Percentiles rank a stretch among this genome's conserved stretches.
These are phyloP conservation scores for Isoetes taiwanensis DNA, from an alignment of 75 land plant species.

Conservation along the genomic window DNA sequence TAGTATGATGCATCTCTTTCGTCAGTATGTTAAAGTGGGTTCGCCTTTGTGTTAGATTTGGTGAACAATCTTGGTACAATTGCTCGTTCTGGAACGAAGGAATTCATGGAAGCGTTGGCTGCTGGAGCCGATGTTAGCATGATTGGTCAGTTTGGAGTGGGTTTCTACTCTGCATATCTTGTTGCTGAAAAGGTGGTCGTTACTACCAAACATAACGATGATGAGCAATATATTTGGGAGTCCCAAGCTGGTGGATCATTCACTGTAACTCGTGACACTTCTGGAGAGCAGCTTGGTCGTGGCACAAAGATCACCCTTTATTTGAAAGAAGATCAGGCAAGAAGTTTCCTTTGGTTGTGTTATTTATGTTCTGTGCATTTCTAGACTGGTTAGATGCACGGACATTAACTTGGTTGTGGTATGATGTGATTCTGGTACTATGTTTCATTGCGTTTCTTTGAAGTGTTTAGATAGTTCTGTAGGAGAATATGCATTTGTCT, in stretches of 20 bases:
- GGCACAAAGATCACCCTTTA: conserved; percentile 54
- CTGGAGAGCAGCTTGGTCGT: conserved; percentile 50
- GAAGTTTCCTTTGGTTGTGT: background rate
- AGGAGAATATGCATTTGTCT: background rate
- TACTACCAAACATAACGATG: conserved; percentile 50
- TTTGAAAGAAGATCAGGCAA: conserved; percentile 70
- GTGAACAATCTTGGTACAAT: conserved; percentile 67
- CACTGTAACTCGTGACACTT: conserved; percentile 42
- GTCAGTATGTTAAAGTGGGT: background rate
- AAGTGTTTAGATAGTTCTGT: background rate
- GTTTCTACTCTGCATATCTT: conserved; percentile 57
- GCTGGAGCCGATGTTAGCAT: conserved; percentile 81
- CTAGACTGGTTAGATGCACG: no score
- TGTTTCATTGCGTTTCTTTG: background rate
- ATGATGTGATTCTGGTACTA: background rate
- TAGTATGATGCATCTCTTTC: background rate
- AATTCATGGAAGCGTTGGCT: conserved; percentile 54
- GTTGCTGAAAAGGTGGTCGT: conserved; percentile 56
- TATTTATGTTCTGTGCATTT: no score
- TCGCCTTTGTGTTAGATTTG: conserved; percentile 19
- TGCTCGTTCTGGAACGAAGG: conserved; percentile 57
- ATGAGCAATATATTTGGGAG: conserved; percentile 62
- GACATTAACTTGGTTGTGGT: background rate
- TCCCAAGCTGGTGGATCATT: conserved; percentile 70
- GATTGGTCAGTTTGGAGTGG: conserved; percentile 76